Conservation (phyloP, 768 basidiomycete genomes). For the Lactifluus rugatus region DNA sequence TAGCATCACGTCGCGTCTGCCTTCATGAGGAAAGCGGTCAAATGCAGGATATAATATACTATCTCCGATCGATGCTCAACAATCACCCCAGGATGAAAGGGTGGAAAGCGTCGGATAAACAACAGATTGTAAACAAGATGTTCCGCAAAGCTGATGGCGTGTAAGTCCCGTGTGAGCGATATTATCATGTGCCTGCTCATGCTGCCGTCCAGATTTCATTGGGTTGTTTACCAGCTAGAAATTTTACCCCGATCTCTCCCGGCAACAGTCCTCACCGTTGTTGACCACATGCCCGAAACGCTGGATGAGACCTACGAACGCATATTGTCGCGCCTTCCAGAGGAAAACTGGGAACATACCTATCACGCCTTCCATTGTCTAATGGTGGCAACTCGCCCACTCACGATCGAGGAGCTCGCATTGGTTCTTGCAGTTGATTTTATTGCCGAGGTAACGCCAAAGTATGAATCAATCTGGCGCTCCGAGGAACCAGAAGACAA, state of each 20-base stretch:
- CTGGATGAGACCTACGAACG: conserved; percentile 2
- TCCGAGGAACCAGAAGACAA: conserved; percentile 1
- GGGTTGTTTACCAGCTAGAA: not conserved
- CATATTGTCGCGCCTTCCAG: conserved; percentile 1
- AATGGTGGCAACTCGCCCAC: conserved; percentile 5
- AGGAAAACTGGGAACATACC: conserved; percentile 12
- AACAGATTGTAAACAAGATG: conserved; percentile 1
- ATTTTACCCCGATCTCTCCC: not conserved
- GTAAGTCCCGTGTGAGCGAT: not conserved
- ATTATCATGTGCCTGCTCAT: not conserved
- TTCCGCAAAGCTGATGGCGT: conserved; percentile 6
- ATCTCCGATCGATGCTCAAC: conserved; percentile 5
- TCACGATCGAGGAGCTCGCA: conserved; percentile 5
- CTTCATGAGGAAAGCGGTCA: conserved; percentile 9
- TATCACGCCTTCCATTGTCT: conserved; percentile 3
- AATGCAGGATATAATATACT: conserved; percentile 5
- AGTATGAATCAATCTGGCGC: conserved; percentile 7
- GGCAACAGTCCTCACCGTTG: not conserved
- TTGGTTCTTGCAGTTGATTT: conserved; percentile 10
- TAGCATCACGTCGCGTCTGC: conserved; percentile 5
- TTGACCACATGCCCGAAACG: not conserved
- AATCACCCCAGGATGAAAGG: conserved; percentile 7
- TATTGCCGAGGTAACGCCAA: conserved; percentile 1
- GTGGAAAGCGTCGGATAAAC: conserved; percentile 3
- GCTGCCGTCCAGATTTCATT: not conserved